Conservation (phyloP, 495 filamentous ascomycete species). For the Neurospora sp. region DNA sequence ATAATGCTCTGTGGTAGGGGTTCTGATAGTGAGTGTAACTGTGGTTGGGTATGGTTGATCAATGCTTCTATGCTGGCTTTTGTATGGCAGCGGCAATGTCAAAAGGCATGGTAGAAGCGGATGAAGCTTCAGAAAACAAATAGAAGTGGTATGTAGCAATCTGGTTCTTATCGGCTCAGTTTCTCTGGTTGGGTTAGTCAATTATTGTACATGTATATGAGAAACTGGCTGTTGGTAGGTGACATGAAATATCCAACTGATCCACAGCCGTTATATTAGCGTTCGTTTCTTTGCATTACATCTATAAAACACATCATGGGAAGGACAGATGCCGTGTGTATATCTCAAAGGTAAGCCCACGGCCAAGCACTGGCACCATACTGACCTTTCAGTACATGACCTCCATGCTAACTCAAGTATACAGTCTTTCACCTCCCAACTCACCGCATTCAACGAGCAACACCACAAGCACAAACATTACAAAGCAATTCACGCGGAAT, state of each 20-base stretch:
- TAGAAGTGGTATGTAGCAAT: background rate
- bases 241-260: background rate
- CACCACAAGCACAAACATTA: background rate
- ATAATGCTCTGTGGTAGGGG: constrained; percentile 21
- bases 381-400: background rate
- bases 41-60: background rate
- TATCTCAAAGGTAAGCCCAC: background rate
- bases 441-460: background rate
- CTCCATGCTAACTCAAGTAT: background rate
- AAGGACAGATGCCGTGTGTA: background rate
- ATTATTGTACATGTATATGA: background rate
- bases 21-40: background rate
- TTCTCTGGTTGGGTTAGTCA: background rate
- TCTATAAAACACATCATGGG: background rate
- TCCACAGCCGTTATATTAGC: background rate
- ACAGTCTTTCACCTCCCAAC: background rate
- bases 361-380: background rate
- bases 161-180: background rate
- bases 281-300: background rate
- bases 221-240: background rate
- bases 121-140: background rate
- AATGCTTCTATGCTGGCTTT: background rate
- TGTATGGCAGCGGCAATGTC: background rate
- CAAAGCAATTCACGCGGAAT: background rate
- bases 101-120: background rate